phyloP scores from a whole-genome alignment of 2,329 filamentous ascomycete species.

The Zymoseptoria pseudotritici region DNA sequence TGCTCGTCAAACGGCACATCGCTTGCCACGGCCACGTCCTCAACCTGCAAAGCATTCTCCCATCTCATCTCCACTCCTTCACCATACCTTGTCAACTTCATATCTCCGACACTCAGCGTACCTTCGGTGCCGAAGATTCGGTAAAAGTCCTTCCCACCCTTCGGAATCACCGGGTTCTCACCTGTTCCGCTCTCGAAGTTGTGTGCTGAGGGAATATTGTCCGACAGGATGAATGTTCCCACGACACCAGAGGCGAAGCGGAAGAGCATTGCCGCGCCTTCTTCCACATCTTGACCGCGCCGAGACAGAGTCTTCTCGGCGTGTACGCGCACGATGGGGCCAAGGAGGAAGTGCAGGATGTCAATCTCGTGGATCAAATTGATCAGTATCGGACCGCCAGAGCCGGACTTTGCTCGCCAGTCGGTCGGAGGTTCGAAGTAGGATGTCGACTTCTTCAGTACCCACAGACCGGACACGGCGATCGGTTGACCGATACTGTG shows the following conservation, averaged over 20 bases:
- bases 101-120: constrained; percentile 48
- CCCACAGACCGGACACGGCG: constrained; percentile 51
- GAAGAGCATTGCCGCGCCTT: constrained; percentile 49
- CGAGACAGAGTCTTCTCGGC: constrained; percentile 42
- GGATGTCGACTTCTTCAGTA: constrained; percentile 41
- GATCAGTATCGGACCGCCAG: constrained; percentile 46
- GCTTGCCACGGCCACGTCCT: constrained; percentile 27
- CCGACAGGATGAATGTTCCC: constrained; percentile 50
- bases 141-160: constrained; percentile 41
- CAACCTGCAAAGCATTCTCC: constrained; percentile 31
- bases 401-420: constrained; percentile 41
- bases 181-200: constrained; percentile 52
- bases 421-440: constrained; percentile 46
- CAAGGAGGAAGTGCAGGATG: constrained; percentile 50
- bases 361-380: constrained; percentile 58
- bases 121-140: constrained; percentile 49
- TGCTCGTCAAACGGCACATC: constrained; percentile 48
- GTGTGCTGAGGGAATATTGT: constrained; percentile 45
- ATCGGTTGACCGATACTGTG: constrained; percentile 41
- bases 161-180: constrained; percentile 49
- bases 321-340: constrained; percentile 45
- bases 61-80: constrained; percentile 35
- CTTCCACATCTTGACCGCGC: constrained; percentile 45
- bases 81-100: constrained; percentile 44
- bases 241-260: constrained; percentile 49